Percentiles rank a stretch among this genome's conserved stretches.
Evolutionary conservation across 2,329 filamentous ascomycete genomes (phyloP).

Genomic region (Calonectria pauciramosa): DNA sequence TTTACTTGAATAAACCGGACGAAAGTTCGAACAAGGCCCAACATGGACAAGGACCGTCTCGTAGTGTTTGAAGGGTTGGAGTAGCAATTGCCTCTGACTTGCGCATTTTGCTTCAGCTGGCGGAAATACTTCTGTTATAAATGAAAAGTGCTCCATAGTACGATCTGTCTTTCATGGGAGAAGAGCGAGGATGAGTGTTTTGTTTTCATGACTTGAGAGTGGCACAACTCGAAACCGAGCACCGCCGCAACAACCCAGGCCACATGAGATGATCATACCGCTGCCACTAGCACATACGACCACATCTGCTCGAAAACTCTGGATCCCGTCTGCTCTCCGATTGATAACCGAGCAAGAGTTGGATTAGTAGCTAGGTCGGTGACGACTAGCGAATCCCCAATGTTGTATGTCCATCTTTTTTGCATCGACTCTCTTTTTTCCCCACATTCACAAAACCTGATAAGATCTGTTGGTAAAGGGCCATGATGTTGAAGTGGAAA

Average conservation of each 20-base stretch:
- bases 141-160: no score
- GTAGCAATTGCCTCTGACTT: not conserved
- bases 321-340: constrained; percentile 43
- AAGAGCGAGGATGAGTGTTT: not conserved
- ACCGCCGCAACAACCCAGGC: not conserved
- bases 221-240: no score
- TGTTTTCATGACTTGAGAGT: not conserved
- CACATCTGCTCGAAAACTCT: constrained; percentile 40
- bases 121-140: no score
- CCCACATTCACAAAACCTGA: not conserved
- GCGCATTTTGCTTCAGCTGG: no score
- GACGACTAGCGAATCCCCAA: constrained; percentile 41
- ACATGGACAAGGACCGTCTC: not conserved
- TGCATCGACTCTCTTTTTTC: not conserved
- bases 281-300: constrained; percentile 33
- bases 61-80: not conserved
- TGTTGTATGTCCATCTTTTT: constrained; percentile 39
- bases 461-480: not conserved
- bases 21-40: not conserved
- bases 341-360: constrained; percentile 38
- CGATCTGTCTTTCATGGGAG: no score
- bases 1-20: not conserved
- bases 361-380: constrained; percentile 43
- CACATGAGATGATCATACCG: not conserved
- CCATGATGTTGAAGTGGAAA: not conserved